These are phyloP conservation scores for Agroathelia rolfsii DNA, from an alignment of 1,284 basidiomycete species.

Conservation along the genomic window DNA sequence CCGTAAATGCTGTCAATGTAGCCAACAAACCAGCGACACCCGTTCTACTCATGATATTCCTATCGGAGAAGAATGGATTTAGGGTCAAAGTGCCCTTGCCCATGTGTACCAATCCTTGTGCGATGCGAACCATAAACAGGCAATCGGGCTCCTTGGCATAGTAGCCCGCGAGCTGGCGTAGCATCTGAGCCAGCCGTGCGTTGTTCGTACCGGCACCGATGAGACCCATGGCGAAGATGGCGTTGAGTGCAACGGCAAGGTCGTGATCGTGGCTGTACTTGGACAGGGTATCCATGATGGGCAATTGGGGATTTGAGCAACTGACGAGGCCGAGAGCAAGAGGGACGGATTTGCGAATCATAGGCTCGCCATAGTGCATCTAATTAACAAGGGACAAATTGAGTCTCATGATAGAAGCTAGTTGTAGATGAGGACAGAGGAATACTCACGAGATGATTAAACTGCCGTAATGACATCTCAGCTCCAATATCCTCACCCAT, in stretches of 20 bases:
- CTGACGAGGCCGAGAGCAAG: slow-evolving; percentile 92
- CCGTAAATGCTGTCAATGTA: slow-evolving; percentile 86
- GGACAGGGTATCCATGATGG: slow-evolving; percentile 95
- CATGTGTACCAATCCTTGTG: slow-evolving; percentile 97
- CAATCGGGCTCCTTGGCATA: slow-evolving; percentile 98
- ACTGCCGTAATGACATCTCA: slow-evolving; percentile 91
- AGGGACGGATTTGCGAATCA: slow-evolving; percentile 90
- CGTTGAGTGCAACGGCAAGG: slow-evolving; percentile 89
- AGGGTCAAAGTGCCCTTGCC: slow-evolving; percentile 98
- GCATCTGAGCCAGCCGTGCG: slow-evolving; percentile 94
- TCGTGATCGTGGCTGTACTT: slow-evolving; percentile 99
- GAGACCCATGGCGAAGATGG: slow-evolving; percentile 98
- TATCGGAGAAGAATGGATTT: slow-evolving; percentile 95
- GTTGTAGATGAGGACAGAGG: neutral
- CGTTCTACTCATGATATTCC: slow-evolving; percentile 81
- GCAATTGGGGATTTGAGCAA: slow-evolving; percentile 93
- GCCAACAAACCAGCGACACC: slow-evolving; percentile 90
- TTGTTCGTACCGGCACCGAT: slow-evolving; percentile 99
- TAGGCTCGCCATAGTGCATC: slow-evolving; percentile 98
- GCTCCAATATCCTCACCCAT: slow-evolving; percentile 99
- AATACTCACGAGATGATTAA: slow-evolving; percentile 79
- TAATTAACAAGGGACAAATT: slow-evolving; percentile 23
- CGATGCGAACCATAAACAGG: slow-evolving; percentile 92
- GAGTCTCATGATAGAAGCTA: too few relatives aligned
- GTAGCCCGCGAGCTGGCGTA: slow-evolving; percentile 92